phyloP scores from a whole-genome alignment of 139 green algal genomes.

The Asterochloris erici region DNA sequence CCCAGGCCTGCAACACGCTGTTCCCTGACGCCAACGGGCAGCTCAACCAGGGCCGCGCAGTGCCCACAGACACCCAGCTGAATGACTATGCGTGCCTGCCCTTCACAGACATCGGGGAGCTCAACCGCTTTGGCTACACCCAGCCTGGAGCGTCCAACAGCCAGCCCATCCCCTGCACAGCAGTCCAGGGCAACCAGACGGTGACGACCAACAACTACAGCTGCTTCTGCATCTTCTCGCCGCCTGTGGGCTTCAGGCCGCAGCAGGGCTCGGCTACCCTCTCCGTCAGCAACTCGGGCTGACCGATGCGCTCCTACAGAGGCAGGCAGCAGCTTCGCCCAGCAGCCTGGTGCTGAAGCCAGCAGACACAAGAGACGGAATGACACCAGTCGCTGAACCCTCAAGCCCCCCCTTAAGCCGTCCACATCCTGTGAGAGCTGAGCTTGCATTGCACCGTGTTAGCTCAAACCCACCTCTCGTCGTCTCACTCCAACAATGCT shows the following conservation, averaged over 20 bases:
- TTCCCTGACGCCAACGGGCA: not conserved
- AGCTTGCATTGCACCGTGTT: no score
- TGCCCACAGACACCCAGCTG: not conserved
- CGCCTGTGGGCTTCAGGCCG: not conserved
- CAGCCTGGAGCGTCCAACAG: not conserved
- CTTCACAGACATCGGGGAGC: not conserved
- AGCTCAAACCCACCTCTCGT: no score
- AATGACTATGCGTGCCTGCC: not conserved
- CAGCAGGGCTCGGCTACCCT: no score
- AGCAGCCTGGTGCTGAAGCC: no score
- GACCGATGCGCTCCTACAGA: no score
- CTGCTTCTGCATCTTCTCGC: slow-evolving; percentile 5
- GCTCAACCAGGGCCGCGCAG: not conserved
- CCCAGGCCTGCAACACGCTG: not conserved
- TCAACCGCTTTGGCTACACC: slow-evolving; percentile 2
- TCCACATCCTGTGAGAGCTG: no score
- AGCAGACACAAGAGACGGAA: no score
- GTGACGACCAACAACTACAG: not conserved
- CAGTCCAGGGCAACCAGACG: not conserved
- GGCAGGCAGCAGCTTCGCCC: no score
- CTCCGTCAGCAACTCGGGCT: no score
- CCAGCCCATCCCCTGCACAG: not conserved
- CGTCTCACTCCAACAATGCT: no score
- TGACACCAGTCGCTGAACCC: no score
- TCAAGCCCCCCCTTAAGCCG: no score